phyloP scores from a whole-genome alignment of 768 basidiomycete genomes.

The Lactarius hatsudake region DNA sequence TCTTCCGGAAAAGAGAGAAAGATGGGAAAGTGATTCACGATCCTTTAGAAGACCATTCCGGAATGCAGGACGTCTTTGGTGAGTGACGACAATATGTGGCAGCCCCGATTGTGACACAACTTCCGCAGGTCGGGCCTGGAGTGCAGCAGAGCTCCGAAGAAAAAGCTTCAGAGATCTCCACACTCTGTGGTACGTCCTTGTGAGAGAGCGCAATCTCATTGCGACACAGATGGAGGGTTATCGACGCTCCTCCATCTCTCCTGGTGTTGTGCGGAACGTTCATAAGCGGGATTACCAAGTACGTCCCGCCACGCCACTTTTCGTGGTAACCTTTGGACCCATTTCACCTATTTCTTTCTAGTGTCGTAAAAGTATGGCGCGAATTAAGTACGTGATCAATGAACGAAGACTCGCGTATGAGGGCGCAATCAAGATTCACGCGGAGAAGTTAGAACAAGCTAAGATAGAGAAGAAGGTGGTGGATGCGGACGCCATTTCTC shows the following conservation, averaged over 20 bases:
- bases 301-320: conserved; percentile 11
- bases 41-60: conserved; percentile 38
- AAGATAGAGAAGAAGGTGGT: conserved; percentile 1
- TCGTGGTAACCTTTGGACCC: not conserved
- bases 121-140: conserved; percentile 81
- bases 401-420: conserved; percentile 86
- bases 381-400: conserved; percentile 88
- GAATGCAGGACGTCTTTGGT: conserved; percentile 38
- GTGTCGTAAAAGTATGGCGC: conserved; percentile 95
- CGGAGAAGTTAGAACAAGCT: conserved; percentile 23
- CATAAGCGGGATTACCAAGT: conserved; percentile 22
- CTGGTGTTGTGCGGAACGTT: not conserved
- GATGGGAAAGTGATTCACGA: conserved; percentile 56
- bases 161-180: conserved; percentile 95
- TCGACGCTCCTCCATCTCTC: conserved; percentile 50
- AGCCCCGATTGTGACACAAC: conserved; percentile 5
- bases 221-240: conserved; percentile 83
- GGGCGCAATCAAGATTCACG: conserved; percentile 46
- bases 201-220: conserved; percentile 87
- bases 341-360: conserved; percentile 32
- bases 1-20: conserved; percentile 60
- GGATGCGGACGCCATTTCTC: conserved; percentile 5
- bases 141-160: conserved; percentile 76
- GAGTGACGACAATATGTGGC: conserved; percentile 32
- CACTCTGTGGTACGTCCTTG: conserved; percentile 87